Evolutionary conservation across 768 basidiomycete species (phyloP).

Genomic region (Suillus discolor): DNA sequence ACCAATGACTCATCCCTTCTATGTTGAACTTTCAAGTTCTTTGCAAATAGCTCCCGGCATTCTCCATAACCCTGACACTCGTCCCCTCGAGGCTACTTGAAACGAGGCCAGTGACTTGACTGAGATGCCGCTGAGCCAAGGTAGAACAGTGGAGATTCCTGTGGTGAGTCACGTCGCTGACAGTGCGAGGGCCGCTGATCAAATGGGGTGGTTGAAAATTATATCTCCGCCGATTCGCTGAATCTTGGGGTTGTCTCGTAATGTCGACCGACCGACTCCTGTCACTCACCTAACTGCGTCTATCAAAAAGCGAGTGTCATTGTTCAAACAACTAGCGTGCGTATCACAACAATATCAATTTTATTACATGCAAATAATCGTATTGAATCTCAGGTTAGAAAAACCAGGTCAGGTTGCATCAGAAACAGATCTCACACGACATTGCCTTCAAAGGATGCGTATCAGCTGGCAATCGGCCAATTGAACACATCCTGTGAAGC

Average conservation of each 20-base stretch:
- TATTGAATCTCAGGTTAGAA: neutral
- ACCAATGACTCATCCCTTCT: too few species aligned
- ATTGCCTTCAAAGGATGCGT: slow-evolving; percentile 3
- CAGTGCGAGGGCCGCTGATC: slow-evolving; percentile 39
- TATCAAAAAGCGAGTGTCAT: neutral
- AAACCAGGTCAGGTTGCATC: neutral
- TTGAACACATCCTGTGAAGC: slow-evolving; percentile 9
- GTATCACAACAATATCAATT: neutral
- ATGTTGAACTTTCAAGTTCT: neutral
- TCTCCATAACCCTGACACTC: slow-evolving; percentile 62
- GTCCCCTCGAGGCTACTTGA: slow-evolving; percentile 59
- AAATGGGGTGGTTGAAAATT: slow-evolving; percentile 44
- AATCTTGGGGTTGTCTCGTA: slow-evolving; percentile 18
- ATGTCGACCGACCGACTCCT: neutral
- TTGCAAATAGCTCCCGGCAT: slow-evolving; percentile 73
- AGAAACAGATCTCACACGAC: neutral
- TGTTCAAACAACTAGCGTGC: neutral
- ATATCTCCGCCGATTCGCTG: slow-evolving; percentile 28
- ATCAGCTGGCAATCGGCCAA: neutral
- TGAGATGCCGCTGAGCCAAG: slow-evolving; percentile 68
- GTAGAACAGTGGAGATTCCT: slow-evolving; percentile 63
- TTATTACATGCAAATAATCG: neutral
- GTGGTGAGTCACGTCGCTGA: neutral
- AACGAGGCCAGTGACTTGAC: slow-evolving; percentile 82
- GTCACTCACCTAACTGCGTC: neutral